These are phyloP conservation scores for Aspergillus tamarii DNA, from an alignment of 2,329 filamentous ascomycete species.

Conservation along the genomic window DNA sequence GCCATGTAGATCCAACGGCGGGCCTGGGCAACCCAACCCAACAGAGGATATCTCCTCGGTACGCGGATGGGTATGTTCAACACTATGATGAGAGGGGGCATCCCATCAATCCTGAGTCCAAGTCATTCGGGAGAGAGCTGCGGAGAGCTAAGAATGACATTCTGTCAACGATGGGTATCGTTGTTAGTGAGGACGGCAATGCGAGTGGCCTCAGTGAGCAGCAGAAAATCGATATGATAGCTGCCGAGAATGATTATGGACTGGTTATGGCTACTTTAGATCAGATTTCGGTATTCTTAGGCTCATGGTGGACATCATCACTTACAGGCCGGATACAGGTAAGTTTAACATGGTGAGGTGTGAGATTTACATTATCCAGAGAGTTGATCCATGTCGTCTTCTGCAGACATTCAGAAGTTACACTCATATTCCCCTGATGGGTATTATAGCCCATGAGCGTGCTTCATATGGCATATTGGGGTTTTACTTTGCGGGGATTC, in stretches of 20 bases:
- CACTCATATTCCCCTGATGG: constrained; percentile 38
- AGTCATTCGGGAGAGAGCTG: constrained; percentile 42
- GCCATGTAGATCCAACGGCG: constrained; percentile 21
- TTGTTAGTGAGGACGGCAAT: constrained; percentile 47
- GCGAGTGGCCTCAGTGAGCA: constrained; percentile 40
- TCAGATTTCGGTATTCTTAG: constrained; percentile 44
- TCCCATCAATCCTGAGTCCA: constrained; percentile 49
- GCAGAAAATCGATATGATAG: constrained; percentile 42
- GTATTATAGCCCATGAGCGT: constrained; percentile 42
- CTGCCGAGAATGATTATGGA: constrained; percentile 48
- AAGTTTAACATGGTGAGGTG: constrained; percentile 11
- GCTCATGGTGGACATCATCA: constrained; percentile 47
- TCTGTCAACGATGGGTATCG: constrained; percentile 52
- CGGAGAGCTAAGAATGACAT: constrained; percentile 55
- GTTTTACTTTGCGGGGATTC: constrained; percentile 47
- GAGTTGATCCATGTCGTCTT: constrained; percentile 7
- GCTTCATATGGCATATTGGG: constrained; percentile 35
- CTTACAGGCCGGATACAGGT: constrained; percentile 44
- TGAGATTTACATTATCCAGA: neutral
- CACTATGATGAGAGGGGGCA: constrained; percentile 53
- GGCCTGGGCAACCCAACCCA: constrained; percentile 25
- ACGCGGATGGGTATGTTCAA: constrained; percentile 49
- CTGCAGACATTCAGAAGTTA: constrained; percentile 44
- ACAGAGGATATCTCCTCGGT: constrained; percentile 29
- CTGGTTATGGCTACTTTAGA: constrained; percentile 46